A percentile compares a stretch with the other conserved stretches of the same genome.
These are phyloP conservation scores for Cryphonectria radicalis DNA, from an alignment of 2,329 filamentous ascomycete genomes.

Conservation along the genomic window DNA sequence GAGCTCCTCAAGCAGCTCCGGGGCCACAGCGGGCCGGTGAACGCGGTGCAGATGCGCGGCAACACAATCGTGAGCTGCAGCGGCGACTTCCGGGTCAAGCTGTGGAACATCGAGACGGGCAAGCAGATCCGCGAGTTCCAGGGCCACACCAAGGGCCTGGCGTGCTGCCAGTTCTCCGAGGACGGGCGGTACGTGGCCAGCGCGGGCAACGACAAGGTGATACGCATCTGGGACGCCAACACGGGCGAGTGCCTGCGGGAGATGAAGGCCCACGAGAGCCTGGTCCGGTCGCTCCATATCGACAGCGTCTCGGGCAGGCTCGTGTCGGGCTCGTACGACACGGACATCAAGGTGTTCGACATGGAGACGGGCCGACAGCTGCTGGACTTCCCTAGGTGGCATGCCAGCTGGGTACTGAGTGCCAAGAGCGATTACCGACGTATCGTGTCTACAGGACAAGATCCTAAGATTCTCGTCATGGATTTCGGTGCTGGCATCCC, in stretches of 20 bases:
- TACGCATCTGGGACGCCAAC: constrained; percentile 94
- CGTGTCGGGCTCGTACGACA: constrained; percentile 91
- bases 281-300: constrained; percentile 89
- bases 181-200: constrained; percentile 93
- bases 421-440: constrained; percentile 95
- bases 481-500: constrained; percentile 76
- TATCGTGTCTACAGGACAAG: constrained; percentile 93
- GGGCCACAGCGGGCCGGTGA: constrained; percentile 90
- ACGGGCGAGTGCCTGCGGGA: constrained; percentile 83
- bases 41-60: constrained; percentile 92
- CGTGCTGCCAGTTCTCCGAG: constrained; percentile 94
- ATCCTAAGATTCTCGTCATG: constrained; percentile 88
- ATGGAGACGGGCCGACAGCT: constrained; percentile 78
- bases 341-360: constrained; percentile 93
- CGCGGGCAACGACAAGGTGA: constrained; percentile 92
- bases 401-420: constrained; percentile 93
- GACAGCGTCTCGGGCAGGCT: constrained; percentile 86
- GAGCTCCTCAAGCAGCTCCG: constrained; percentile 75
- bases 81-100: constrained; percentile 88
- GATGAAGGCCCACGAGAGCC: constrained; percentile 79
- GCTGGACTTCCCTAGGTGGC: constrained; percentile 91
- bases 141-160: constrained; percentile 89
- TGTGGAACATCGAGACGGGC: constrained; percentile 93
- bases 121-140: constrained; percentile 88
- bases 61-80: constrained; percentile 93